These are phyloP conservation scores for Colletotrichum zoysiae DNA, from an alignment of 2,329 filamentous ascomycete species.

Conservation along the genomic window DNA sequence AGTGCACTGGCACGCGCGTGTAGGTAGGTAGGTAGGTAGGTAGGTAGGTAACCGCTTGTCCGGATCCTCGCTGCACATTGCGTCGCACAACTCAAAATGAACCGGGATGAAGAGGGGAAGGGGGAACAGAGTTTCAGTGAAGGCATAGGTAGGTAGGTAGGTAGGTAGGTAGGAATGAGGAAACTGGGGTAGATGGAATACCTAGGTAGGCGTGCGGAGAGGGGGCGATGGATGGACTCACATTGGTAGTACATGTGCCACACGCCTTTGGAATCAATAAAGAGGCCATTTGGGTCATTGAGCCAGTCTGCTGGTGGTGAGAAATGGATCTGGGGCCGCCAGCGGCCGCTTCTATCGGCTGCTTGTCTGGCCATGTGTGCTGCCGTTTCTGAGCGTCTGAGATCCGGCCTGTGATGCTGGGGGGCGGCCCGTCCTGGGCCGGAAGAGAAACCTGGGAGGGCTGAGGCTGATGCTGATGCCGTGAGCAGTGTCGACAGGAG, in stretches of 20 bases:
- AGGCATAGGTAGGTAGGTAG: neutral
- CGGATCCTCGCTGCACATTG: slow-evolving; percentile 13
- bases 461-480: slow-evolving; percentile 21
- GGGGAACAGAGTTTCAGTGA: neutral
- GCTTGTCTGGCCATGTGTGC: slow-evolving; percentile 30
- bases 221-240: slow-evolving; percentile 45
- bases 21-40: neutral
- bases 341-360: slow-evolving; percentile 43
- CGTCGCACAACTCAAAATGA: slow-evolving; percentile 32
- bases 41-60: neutral
- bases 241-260: slow-evolving; percentile 78
- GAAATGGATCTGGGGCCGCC: slow-evolving; percentile 68
- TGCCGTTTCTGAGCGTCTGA: slow-evolving; percentile 26
- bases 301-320: slow-evolving; percentile 65
- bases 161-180: too few species aligned
- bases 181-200: neutral
- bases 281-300: slow-evolving; percentile 76
- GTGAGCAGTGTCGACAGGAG: slow-evolving; percentile 36
- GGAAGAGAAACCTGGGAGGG: slow-evolving; percentile 25
- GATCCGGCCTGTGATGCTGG: slow-evolving; percentile 20
- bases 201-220: neutral
- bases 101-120: neutral
- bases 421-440: neutral
- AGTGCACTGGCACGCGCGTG: slow-evolving; percentile 44
- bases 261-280: slow-evolving; percentile 66